Percentiles rank a stretch among this genome's conserved stretches.
Evolutionary conservation across 2,329 filamentous ascomycete species (phyloP).

Genomic region (Bisporella sp.): DNA sequence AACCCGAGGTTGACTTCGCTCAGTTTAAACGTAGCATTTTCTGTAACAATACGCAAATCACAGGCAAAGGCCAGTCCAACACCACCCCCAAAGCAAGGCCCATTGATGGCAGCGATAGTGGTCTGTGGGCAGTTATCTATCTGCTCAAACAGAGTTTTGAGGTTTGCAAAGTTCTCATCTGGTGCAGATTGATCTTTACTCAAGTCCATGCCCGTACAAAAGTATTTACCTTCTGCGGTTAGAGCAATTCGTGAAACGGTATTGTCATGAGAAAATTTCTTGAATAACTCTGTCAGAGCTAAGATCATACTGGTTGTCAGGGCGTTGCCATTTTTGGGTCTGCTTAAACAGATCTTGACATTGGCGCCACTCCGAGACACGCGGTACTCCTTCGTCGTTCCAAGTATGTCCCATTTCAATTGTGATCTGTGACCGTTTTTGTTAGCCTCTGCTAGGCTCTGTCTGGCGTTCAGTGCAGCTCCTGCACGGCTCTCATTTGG

Average conservation of each 20-base stretch:
- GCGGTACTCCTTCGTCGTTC: conserved; percentile 13
- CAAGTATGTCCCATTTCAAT: background rate
- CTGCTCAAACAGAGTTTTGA: conserved; percentile 28
- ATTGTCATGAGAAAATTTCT: conserved; percentile 16
- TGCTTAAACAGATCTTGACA: conserved; percentile 27
- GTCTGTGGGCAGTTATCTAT: conserved; percentile 34
- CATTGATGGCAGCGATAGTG: conserved; percentile 35
- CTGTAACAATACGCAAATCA: conserved; percentile 29
- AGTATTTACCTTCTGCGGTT: conserved; percentile 30
- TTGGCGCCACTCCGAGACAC: conserved; percentile 27
- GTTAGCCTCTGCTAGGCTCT: background rate
- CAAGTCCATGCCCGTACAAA: conserved; percentile 37
- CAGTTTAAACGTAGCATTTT: conserved; percentile 24
- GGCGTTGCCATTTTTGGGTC: conserved; percentile 33
- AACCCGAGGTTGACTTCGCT: conserved; percentile 35
- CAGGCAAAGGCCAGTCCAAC: conserved; percentile 37
- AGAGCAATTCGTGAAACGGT: conserved; percentile 31
- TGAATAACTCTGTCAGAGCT: conserved; percentile 25
- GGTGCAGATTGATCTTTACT: background rate
- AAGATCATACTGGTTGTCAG: conserved; percentile 31
- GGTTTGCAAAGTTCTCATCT: conserved; percentile 13
- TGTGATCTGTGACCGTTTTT: background rate
- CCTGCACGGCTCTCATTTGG: conserved; percentile 42
- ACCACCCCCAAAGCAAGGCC: conserved; percentile 36
- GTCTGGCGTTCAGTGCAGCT: conserved; percentile 27